A percentile compares a stretch with the other conserved stretches of the same genome.
Conservation (phyloP, 768 basidiomycete species). For the Ephemerocybe angulata region DNA sequence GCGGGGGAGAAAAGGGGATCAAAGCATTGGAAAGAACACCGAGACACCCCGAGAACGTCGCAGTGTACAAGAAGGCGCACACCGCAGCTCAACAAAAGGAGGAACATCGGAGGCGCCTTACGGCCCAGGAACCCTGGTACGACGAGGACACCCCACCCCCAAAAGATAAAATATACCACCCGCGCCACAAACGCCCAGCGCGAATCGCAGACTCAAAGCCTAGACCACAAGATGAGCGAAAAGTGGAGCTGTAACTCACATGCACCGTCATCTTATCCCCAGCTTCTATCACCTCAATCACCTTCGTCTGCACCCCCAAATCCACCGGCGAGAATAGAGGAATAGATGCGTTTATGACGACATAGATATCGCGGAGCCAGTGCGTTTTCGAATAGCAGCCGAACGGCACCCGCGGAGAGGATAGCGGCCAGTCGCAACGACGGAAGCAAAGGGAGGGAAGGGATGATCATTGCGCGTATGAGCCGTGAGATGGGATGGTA, state of each 20-base stretch:
- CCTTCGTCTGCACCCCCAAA: conserved; percentile 18
- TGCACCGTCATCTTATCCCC: conserved; percentile 28
- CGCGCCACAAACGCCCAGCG: too few relatives aligned
- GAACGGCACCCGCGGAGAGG: too few relatives aligned
- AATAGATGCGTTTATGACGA: not conserved
- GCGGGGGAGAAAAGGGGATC: not conserved
- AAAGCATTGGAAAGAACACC: not conserved
- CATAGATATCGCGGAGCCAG: too few relatives aligned
- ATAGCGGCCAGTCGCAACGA: too few relatives aligned
- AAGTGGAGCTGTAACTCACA: conserved; percentile 17
- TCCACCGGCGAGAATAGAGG: not conserved
- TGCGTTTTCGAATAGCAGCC: too few relatives aligned
- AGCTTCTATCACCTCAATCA: conserved; percentile 32
- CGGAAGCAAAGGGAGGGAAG: too few relatives aligned
- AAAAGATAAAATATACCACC: too few relatives aligned
- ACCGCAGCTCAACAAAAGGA: not conserved
- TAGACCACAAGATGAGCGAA: not conserved
- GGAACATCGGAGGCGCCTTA: too few relatives aligned
- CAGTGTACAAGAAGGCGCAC: not conserved
- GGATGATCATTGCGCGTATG: too few relatives aligned
- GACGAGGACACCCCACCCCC: too few relatives aligned
- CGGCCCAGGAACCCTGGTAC: too few relatives aligned
- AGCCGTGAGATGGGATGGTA: too few relatives aligned
- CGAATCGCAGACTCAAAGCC: not conserved
- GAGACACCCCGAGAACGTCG: not conserved